Percentiles rank a stretch among this genome's conserved stretches.
Conservation (phyloP, 345 rosid genomes). For the Sisymbrium altissimum region DNA sequence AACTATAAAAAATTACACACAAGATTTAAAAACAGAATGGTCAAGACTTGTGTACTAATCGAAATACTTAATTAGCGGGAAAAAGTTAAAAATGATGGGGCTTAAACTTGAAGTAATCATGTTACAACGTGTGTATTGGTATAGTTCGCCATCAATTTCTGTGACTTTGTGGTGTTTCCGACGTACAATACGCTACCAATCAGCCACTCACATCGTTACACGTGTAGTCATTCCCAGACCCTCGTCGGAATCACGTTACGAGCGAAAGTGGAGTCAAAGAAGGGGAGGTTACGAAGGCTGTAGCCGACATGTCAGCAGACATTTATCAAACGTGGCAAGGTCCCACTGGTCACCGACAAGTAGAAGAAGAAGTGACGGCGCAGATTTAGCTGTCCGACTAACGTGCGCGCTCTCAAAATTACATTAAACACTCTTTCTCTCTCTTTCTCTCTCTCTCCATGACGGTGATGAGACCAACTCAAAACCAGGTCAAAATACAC, state of each 20-base stretch:
- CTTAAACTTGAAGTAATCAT: constrained; percentile 23
- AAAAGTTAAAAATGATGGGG: background rate
- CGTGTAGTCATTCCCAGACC: constrained; percentile 15
- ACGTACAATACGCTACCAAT: no score
- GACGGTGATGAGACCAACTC: constrained; percentile 36
- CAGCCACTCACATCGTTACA: background rate
- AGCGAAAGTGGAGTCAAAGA: background rate
- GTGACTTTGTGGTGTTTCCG: background rate
- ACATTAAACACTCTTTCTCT: background rate
- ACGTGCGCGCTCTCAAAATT: constrained; percentile 24
- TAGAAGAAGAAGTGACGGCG: constrained; percentile 23
- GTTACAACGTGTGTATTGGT: background rate
- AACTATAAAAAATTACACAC: no score
- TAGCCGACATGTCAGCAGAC: constrained; percentile 14
- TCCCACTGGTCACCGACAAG: constrained; percentile 60
- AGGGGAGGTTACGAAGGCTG: background rate
- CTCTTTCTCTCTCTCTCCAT: background rate
- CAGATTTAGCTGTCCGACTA: constrained; percentile 29
- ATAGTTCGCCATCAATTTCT: background rate
- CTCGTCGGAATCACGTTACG: constrained; percentile 12
- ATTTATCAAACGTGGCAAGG: constrained; percentile 38
- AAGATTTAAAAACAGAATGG: background rate
- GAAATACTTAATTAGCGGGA: background rate
- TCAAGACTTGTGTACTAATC: background rate
- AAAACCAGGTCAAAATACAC: constrained; percentile 4